These are phyloP conservation scores for Filobasidium wieringae DNA, from an alignment of 768 basidiomycete species.

Conservation along the genomic window DNA sequence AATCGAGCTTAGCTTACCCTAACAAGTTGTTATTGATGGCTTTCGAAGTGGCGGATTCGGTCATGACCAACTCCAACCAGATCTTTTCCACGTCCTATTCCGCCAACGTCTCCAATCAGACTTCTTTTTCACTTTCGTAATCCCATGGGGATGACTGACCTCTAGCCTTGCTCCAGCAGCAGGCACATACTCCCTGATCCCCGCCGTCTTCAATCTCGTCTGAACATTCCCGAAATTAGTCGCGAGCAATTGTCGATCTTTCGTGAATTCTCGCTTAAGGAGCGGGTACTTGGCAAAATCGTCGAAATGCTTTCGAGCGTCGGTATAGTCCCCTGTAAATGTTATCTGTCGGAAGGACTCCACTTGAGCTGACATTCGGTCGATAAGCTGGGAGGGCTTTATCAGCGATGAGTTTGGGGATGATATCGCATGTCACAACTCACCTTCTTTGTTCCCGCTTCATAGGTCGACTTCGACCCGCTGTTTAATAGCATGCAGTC, in stretches of 20 bases:
- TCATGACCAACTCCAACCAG: constrained; percentile 45
- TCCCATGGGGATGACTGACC: too few relatives aligned
- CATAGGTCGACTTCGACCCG: constrained; percentile 1
- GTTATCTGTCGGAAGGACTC: constrained; percentile 14
- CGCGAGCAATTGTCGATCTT: constrained; percentile 1
- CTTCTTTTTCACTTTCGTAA: too few relatives aligned
- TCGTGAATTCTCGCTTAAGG: not conserved
- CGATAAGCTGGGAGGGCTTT: not conserved
- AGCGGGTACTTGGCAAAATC: constrained; percentile 54
- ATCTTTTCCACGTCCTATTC: not conserved
- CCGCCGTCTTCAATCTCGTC: constrained; percentile 73
- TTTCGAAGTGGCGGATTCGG: constrained; percentile 57
- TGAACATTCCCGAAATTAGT: constrained; percentile 81
- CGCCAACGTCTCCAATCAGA: too few relatives aligned
- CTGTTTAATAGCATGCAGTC: not conserved
- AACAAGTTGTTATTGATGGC: constrained; percentile 81
- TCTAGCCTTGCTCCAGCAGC: constrained; percentile 41
- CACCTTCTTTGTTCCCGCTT: not conserved
- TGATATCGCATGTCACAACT: not conserved
- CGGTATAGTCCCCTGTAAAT: constrained; percentile 63
- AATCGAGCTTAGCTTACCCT: too few relatives aligned
- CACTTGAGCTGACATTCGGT: constrained; percentile 2
- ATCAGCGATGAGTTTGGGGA: not conserved
- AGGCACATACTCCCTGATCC: constrained; percentile 60
- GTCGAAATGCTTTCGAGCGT: constrained; percentile 64